A percentile compares a stretch with the other conserved stretches of the same genome.
These are phyloP conservation scores for Rosa chinensis DNA, from an alignment of 306 rosid species.

Conservation along the genomic window DNA sequence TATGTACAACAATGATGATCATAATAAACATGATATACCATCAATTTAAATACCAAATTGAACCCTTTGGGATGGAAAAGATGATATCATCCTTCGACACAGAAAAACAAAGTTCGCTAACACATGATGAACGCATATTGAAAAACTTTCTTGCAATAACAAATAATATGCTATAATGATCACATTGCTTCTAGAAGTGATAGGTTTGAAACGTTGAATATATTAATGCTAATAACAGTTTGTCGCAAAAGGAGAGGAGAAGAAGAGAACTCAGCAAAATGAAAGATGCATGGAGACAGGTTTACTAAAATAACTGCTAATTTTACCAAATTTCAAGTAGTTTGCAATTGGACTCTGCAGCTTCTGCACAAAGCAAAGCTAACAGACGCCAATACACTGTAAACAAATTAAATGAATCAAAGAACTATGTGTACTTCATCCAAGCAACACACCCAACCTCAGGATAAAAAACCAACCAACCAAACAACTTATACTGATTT, in stretches of 20 bases:
- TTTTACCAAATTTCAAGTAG: background rate
- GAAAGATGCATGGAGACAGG: background rate
- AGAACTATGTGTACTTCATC: background rate
- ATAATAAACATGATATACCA: too few relatives aligned
- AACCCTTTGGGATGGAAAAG: too few relatives aligned
- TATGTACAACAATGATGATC: too few relatives aligned
- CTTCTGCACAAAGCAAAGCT: background rate
- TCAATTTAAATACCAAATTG: too few relatives aligned
- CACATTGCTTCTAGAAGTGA: background rate
- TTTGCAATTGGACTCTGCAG: background rate
- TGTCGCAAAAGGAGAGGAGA: background rate
- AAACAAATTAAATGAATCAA: background rate
- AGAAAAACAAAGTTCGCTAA: too few relatives aligned
- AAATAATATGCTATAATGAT: background rate
- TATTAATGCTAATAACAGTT: background rate
- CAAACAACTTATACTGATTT: too few relatives aligned
- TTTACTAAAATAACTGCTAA: background rate
- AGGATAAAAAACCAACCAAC: too few relatives aligned
- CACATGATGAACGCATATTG: background rate
- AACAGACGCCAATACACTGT: background rate
- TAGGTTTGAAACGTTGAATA: background rate
- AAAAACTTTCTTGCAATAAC: background rate
- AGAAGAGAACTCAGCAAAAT: too few relatives aligned
- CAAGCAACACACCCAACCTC: background rate
- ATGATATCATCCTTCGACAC: too few relatives aligned